Conservation (phyloP, 164 flowering plant species). For the Umbilicus rupestris region DNA sequence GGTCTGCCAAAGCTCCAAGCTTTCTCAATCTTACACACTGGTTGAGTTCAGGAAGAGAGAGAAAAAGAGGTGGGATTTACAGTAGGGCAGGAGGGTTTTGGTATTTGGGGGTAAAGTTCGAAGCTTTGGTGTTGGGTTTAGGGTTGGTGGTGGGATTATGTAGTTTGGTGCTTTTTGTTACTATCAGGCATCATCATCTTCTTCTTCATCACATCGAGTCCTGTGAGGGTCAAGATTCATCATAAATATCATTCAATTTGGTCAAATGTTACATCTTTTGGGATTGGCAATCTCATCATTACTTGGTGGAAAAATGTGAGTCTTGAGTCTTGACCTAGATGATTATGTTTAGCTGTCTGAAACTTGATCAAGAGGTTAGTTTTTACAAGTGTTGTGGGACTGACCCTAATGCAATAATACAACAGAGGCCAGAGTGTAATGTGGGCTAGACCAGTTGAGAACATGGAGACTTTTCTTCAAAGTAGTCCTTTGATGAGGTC, state of each 20-base stretch:
- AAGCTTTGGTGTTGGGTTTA: background rate
- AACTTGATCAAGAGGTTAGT: background rate
- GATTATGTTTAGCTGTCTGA: background rate
- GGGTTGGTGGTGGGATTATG: background rate
- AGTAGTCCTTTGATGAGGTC: background rate
- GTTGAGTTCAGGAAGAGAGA: background rate
- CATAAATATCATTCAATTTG: background rate
- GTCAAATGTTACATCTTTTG: background rate
- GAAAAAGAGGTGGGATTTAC: background rate
- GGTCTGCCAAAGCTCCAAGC: slow-evolving; percentile 1
- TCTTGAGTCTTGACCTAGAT: background rate
- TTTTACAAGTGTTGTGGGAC: background rate
- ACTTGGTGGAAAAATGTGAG: background rate
- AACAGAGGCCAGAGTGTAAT: background rate
- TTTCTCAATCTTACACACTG: background rate
- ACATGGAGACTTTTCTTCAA: background rate
- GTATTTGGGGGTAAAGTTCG: background rate
- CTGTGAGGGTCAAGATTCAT: slow-evolving; percentile 1
- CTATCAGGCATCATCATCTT: no score
- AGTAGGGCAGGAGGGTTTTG: no score
- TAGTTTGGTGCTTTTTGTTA: background rate
- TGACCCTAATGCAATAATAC: background rate
- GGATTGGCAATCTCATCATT: background rate
- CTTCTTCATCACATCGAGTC: background rate
- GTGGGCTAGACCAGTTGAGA: background rate